A percentile compares a stretch with the other conserved stretches of the same genome.
phyloP scores from a whole-genome alignment of 2,329 filamentous ascomycete genomes.

The Boeremia exigua region DNA sequence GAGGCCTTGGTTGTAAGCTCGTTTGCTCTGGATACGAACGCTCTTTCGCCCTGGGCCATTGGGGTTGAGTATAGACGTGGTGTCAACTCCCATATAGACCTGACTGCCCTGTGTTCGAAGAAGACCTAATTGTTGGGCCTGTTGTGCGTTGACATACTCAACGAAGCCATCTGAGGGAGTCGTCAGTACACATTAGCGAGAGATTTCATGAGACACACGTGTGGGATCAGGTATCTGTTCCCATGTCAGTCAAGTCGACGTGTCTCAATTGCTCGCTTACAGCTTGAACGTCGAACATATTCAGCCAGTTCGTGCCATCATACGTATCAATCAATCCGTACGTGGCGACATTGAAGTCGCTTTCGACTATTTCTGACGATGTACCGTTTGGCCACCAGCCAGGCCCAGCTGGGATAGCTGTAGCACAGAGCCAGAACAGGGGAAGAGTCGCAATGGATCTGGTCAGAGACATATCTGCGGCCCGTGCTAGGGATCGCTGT shows the following conservation, averaged over 20 bases:
- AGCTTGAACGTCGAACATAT: constrained; percentile 45
- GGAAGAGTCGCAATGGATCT: constrained; percentile 23
- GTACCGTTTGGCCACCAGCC: constrained; percentile 31
- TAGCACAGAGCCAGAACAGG: constrained; percentile 28
- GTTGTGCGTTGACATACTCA: constrained; percentile 42
- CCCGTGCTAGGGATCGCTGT: not conserved
- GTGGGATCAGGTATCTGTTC: constrained; percentile 44
- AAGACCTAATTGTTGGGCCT: constrained; percentile 43
- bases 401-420: constrained; percentile 24
- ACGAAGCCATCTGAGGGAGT: constrained; percentile 43
- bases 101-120: constrained; percentile 41
- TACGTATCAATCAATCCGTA: constrained; percentile 46
- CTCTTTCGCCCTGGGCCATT: constrained; percentile 45
- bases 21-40: constrained; percentile 46
- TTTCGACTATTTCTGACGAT: constrained; percentile 22
- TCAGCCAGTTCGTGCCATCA: constrained; percentile 47
- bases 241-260: constrained; percentile 2
- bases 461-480: constrained; percentile 24
- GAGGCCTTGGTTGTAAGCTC: constrained; percentile 45
- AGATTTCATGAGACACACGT: constrained; percentile 23
- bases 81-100: constrained; percentile 50
- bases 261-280: constrained; percentile 9
- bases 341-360: constrained; percentile 22
- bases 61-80: constrained; percentile 34
- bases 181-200: not conserved